A percentile compares a stretch with the other conserved stretches of the same genome.
phyloP scores from a whole-genome alignment of 2,329 filamentous ascomycete genomes.

The Trichophaea hybrida region DNA sequence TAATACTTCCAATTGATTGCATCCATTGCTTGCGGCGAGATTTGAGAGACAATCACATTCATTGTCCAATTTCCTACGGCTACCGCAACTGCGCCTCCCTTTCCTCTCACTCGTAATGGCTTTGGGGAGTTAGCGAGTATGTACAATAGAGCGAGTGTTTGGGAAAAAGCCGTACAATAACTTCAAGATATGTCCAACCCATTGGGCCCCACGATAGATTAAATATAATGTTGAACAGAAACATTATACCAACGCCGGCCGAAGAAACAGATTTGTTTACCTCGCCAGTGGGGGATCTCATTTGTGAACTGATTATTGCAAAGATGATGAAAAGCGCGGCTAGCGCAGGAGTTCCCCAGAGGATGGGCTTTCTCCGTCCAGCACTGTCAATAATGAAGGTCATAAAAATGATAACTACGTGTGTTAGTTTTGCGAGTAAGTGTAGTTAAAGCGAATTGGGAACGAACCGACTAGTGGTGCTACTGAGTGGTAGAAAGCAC shows the following conservation, averaged over 20 bases:
- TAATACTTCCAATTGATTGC: conserved; percentile 42
- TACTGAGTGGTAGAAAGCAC: conserved; percentile 45
- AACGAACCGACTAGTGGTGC: not conserved
- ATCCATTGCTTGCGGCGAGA: conserved; percentile 39
- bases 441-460: not conserved
- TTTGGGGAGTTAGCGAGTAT: not conserved
- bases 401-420: not conserved
- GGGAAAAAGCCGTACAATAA: conserved; percentile 33
- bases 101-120: conserved; percentile 48
- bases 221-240: conserved; percentile 42
- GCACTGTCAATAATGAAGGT: not conserved
- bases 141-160: not conserved
- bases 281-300: not conserved
- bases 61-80: conserved; percentile 46
- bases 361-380: not conserved
- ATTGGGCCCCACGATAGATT: conserved; percentile 45
- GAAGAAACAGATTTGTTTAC: not conserved
- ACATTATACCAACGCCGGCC: not conserved
- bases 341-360: not conserved
- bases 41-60: conserved; percentile 44
- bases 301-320: not conserved
- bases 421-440: not conserved
- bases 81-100: conserved; percentile 43
- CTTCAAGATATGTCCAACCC: conserved; percentile 52
- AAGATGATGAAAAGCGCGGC: conserved; percentile 1